Conservation (phyloP, 345 rosid genomes). For the Gynandropsis gynandra region DNA sequence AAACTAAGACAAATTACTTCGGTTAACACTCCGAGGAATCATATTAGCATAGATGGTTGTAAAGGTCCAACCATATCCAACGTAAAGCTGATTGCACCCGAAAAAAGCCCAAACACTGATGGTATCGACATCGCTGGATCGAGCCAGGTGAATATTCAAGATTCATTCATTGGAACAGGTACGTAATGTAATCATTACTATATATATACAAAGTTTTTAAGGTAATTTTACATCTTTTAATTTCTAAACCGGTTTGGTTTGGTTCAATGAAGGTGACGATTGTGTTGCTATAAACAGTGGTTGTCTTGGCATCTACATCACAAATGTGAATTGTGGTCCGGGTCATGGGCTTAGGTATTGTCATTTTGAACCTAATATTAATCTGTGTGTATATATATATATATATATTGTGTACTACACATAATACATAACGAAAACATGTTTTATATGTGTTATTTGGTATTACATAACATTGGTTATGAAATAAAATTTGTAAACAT, state of each 20-base stretch:
- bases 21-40: not conserved
- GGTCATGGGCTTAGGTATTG: slow-evolving; percentile 42
- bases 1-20: not conserved
- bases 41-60: not conserved
- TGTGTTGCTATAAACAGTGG: slow-evolving; percentile 36
- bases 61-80: not conserved
- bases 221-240: no score
- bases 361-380: not conserved
- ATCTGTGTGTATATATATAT: no score
- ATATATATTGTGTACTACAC: no score
- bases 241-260: no score
- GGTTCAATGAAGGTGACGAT: slow-evolving; percentile 34
- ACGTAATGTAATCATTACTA: not conserved
- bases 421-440: not conserved
- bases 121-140: not conserved
- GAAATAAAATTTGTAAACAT: not conserved
- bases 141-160: not conserved
- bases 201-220: no score
- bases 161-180: not conserved
- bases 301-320: slow-evolving; percentile 19
- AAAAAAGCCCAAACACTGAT: not conserved
- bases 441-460: no score
- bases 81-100: not conserved
- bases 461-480: no score
- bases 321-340: slow-evolving; percentile 38